Evolutionary conservation across 768 basidiomycete genomes (phyloP), one percentile per base, ranked within the genome.

Genomic region (Tephrocybe rancida): DNA sequence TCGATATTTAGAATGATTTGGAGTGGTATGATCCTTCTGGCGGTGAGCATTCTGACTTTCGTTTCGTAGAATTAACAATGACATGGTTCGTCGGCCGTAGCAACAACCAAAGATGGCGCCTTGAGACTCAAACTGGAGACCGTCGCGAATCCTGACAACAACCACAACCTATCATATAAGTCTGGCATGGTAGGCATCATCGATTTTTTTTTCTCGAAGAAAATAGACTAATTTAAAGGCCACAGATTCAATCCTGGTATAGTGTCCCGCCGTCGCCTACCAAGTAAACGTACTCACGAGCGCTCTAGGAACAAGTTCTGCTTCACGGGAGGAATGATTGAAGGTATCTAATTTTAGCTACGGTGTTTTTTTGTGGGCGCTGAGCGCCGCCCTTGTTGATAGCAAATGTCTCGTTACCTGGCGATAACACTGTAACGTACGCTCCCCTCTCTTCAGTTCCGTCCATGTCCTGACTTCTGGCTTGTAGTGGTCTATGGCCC

Each of bases 1-100:
- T 22, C 44, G 41, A 37, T 43, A 16, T 11, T 39, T 34, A 76
- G 55, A 83, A 74, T 57, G 86, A 91, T 65, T 64, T 90, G 57
- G 90, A 92, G 67, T 92, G 90, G 90, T 93, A 92, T 66, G 80
- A 82, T 60, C 88, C 87, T 22, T 66, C 77, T 61, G 79, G 68
- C 60, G 70, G 73, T 74, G 49, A 46, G 39, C 16, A 25, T 27
- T 37, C 26, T 30, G 14, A 8, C 29, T 27, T 21, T 13, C 5
- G 46, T 6, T 32, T 32, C 4, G 10, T 9, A 34, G 37, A n/a
- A 11, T 41, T 22, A 32, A 24, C 13, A 14, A 27, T 25, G 51
- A 44, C 19, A 18, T 24, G 32, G 10, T 38, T 50, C 22, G 13
- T n/a, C n/a, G n/a, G n/a, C 27, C 39, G 16, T 30, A 56, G 79